Conservation (phyloP, 306 rosid genomes). For the Prunus dulcis region DNA sequence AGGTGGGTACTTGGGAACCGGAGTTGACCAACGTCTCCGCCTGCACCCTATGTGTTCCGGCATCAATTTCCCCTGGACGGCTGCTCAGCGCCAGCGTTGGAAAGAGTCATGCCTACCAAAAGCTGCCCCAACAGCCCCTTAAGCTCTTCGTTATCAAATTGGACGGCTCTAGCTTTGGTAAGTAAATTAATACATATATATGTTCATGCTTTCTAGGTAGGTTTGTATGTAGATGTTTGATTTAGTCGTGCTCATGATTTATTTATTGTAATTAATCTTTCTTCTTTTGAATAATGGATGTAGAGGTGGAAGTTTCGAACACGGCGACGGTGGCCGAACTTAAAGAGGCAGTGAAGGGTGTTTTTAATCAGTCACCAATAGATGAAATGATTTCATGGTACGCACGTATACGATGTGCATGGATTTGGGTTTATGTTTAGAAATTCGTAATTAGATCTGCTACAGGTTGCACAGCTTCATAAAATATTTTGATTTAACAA, state of each 20-base stretch:
- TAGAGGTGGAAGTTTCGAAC: constrained; percentile 36
- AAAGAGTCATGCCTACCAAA: constrained; percentile 20
- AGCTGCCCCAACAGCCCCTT: constrained; percentile 40
- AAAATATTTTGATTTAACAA: background rate
- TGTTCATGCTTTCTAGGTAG: background rate
- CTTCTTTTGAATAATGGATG: background rate
- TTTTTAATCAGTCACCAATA: constrained; percentile 29
- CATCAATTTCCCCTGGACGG: background rate
- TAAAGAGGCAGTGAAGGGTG: constrained; percentile 45
- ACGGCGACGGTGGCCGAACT: constrained; percentile 43
- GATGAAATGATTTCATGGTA: constrained; percentile 45
- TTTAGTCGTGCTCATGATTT: too few relatives aligned
- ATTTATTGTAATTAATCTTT: background rate
- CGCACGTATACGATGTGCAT: background rate
- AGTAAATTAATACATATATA: background rate
- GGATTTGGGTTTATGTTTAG: background rate
- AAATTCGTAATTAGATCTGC: background rate
- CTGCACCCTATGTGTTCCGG: background rate
- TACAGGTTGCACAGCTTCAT: background rate
- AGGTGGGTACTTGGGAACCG: constrained; percentile 1
- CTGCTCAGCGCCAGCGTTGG: constrained; percentile 17
- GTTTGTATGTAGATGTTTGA: background rate
- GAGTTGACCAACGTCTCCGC: background rate
- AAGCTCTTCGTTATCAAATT: constrained; percentile 42
- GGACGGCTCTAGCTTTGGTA: constrained; percentile 57